Conservation (phyloP, 805 yeast species). For the Cyberlindnera saturnus region DNA sequence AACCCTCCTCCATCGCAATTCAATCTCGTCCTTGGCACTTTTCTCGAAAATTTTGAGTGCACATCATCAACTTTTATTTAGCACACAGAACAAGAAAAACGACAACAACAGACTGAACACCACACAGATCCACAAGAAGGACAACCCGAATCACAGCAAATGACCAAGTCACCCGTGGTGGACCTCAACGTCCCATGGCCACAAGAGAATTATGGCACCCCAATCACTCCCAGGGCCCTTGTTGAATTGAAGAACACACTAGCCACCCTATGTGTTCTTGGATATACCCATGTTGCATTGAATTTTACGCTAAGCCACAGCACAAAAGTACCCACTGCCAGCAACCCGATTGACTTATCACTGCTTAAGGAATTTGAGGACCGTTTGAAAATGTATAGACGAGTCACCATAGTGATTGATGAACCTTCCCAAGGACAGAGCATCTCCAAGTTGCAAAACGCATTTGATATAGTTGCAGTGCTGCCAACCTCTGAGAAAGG, state of each 20-base stretch:
- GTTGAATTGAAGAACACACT: conserved; percentile 42
- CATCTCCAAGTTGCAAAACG: conserved; percentile 32
- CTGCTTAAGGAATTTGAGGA: conserved; percentile 20
- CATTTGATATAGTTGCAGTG: conserved; percentile 77
- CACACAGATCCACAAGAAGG: no score
- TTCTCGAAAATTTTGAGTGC: no score
- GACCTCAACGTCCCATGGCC: conserved; percentile 80
- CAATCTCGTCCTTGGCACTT: no score
- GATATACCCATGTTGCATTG: conserved; percentile 73
- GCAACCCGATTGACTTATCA: conserved; percentile 37
- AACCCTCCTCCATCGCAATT: no score
- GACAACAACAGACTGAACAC: no score
- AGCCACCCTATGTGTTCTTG: conserved; percentile 48
- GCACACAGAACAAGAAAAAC: no score
- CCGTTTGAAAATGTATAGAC: conserved; percentile 48
- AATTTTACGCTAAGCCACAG: conserved; percentile 44
- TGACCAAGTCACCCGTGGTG: conserved; percentile 26
- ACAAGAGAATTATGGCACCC: conserved; percentile 36
- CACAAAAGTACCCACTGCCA: conserved; percentile 6
- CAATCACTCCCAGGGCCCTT: conserved; percentile 38
- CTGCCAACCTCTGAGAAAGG: conserved; percentile 78
- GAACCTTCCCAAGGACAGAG: conserved; percentile 76
- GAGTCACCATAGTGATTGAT: conserved; percentile 71
- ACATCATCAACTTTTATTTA: no score
- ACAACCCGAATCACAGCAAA: no score